Base-by-base conservation (phyloP, 1,284 basidiomycete species). In the Malassezia psittaci region DNA sequence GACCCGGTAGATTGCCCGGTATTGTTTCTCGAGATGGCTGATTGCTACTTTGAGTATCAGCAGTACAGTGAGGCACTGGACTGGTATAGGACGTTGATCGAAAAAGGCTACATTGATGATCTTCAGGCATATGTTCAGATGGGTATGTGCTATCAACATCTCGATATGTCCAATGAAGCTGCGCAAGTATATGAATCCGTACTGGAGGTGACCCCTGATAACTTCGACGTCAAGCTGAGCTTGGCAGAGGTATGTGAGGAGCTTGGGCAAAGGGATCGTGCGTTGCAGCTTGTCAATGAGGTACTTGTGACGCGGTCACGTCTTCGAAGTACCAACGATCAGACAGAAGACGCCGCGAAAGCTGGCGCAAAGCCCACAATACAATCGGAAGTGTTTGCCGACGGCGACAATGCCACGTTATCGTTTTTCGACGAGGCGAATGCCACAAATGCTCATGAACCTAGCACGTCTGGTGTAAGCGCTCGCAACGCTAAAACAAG, bases 221-320 rank as follows among this genome's bases (percentile, higher is more conserved):
- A 88, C 63, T 82, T 84, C 61, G 86, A 90, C 29, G 62, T 58
- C 44, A 65, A 67, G 57, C 61, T 70, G 47, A 48, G 61, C 15
- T 61, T 96, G 0, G 91, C 91, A 0, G 87, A 88, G 58, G 83
- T 91, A 16, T 88, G 88, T 60, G 93, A 96, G 72, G 75, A 77
- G 16, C 76, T 86, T 61, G 84, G 85, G 40, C 82, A 90, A 63
- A 84, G 86, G 3, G 79, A 84, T 15, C 85, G 85, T 69, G 91
- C 91, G 0, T 79, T 94, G 0, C 84, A 87, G 19, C 77, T 93
- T 1, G 87, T 96, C 3, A 85, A 87, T 53, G 84, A 91, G 80
- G 87, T 70, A 1, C 54, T 68, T 51, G 43, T 53, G 15, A 60
- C 60, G 24, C 49, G 65, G 16, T 57, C 60, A 21, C 40, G 42